Evolutionary conservation across 2,329 filamentous ascomycete genomes (phyloP).

Genomic region (Lecanosticta acicola): DNA sequence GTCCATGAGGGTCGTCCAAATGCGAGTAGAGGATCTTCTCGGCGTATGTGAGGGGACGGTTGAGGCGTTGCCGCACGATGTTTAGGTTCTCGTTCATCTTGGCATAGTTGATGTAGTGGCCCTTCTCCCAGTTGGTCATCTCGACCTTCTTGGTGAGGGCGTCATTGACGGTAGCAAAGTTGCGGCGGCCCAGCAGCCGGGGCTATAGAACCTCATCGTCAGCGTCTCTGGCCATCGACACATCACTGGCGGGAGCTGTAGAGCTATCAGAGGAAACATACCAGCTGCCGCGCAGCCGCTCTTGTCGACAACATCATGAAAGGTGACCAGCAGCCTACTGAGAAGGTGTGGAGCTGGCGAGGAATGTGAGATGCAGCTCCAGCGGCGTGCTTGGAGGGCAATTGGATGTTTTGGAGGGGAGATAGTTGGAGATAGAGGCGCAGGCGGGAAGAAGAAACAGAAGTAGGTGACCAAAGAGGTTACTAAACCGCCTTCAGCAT

Average conservation of each 20-base stretch:
- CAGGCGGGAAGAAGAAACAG: constrained; percentile 16
- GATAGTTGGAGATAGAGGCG: constrained; percentile 10
- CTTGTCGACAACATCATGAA: constrained; percentile 35
- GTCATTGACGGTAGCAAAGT: constrained; percentile 80
- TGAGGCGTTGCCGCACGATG: constrained; percentile 82
- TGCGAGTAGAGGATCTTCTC: constrained; percentile 99
- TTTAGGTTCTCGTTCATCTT: constrained; percentile 98
- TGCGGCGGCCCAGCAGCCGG: constrained; percentile 45
- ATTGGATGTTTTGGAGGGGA: constrained; percentile 16
- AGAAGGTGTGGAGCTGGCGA: constrained; percentile 11
- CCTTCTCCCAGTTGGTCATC: constrained; percentile 95
- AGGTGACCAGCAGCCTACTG: constrained; percentile 19
- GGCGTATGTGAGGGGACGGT: constrained; percentile 87
- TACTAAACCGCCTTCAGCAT: too few species aligned
- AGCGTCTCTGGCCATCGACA: constrained; percentile 15
- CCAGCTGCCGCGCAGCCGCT: constrained; percentile 37
- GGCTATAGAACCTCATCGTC: constrained; percentile 22
- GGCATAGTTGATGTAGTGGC: constrained; percentile 97
- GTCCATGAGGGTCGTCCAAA: constrained; percentile 90
- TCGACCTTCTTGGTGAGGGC: constrained; percentile 92
- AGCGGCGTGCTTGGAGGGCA: constrained; percentile 18
- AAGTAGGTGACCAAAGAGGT: too few species aligned
- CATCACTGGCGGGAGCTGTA: constrained; percentile 2
- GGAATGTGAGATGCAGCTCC: constrained; percentile 19
- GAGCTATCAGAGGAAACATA: constrained; percentile 26